Conservation (phyloP, 441 rosid genomes). For the Populus tomentosa region DNA sequence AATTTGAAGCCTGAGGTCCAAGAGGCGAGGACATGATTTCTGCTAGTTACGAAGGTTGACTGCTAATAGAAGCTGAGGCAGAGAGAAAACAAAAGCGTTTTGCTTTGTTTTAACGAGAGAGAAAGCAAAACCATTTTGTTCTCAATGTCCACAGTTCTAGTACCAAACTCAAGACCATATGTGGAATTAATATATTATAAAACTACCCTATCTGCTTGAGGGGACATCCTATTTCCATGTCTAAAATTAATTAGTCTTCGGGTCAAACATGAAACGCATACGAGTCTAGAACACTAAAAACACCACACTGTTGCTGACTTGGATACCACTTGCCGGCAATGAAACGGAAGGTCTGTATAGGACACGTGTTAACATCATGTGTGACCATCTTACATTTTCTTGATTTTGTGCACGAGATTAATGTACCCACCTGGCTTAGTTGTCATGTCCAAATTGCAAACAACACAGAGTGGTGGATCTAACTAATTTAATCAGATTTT, state of each 20-base stretch:
- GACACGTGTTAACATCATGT: background rate
- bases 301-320: background rate
- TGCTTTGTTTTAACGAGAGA: background rate
- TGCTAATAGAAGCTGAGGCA: background rate
- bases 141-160: background rate
- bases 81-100: constrained; percentile 1
- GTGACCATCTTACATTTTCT: background rate
- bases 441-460: too few relatives aligned
- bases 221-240: background rate
- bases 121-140: background rate
- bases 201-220: background rate
- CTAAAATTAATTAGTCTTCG: background rate
- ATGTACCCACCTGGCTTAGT: too few relatives aligned
- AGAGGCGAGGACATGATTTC: too few relatives aligned
- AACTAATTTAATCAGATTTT: too few relatives aligned
- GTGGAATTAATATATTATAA: background rate
- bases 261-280: constrained; percentile 16
- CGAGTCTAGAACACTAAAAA: background rate
- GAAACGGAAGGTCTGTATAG: background rate
- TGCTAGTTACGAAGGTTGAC: background rate
- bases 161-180: background rate
- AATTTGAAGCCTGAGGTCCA: too few relatives aligned
- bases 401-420: background rate
- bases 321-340: background rate
- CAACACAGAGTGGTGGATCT: too few relatives aligned